phyloP scores from a whole-genome alignment of 495 filamentous ascomycete genomes.

The Neurospora sublineolata region DNA sequence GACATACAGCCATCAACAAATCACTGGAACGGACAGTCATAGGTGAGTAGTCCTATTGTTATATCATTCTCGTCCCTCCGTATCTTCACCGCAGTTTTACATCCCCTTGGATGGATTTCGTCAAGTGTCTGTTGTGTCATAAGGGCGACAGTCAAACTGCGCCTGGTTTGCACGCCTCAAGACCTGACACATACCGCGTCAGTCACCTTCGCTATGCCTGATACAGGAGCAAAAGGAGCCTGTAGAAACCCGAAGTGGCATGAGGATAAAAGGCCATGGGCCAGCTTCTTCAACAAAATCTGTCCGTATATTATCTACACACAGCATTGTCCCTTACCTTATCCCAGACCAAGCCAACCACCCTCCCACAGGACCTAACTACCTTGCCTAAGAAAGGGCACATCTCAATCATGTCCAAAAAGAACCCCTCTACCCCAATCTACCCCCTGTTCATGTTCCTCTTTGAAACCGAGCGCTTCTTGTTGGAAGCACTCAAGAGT shows the following conservation, averaged over 20 bases:
- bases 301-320: neutral
- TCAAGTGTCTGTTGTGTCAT: neutral
- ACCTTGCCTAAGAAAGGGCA: neutral
- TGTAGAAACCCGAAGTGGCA: neutral
- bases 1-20: neutral
- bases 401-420: neutral
- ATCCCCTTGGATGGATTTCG: neutral
- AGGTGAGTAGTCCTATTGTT: neutral
- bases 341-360: neutral
- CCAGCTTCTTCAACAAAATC: neutral
- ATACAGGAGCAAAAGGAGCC: neutral
- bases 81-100: neutral
- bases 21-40: neutral
- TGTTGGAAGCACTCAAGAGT: neutral
- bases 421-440: neutral
- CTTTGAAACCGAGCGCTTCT: neutral
- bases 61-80: rapidly evolving
- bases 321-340: neutral
- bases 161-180: neutral
- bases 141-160: neutral
- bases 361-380: neutral
- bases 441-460: neutral
- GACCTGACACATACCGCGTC: neutral
- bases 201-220: neutral
- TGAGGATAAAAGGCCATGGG: neutral